Percentiles rank a stretch among this genome's conserved stretches.
phyloP scores from a whole-genome alignment of 768 basidiomycete genomes.

The Tricholoma hemisulphureum region DNA sequence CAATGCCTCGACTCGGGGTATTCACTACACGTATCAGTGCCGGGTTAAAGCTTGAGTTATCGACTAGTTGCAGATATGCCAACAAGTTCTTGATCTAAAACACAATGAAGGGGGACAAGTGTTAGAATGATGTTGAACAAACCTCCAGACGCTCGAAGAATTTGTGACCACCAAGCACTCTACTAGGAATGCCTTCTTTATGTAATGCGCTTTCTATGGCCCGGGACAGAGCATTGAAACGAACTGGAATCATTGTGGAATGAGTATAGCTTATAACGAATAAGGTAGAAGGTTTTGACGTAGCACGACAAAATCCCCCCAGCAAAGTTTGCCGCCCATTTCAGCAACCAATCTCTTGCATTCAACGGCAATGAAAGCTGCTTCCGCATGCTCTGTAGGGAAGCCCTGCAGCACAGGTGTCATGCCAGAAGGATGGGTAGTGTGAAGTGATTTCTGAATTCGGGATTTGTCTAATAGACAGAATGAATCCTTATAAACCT shows the following conservation, averaged over 20 bases:
- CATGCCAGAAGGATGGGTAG: slow-evolving; percentile 62
- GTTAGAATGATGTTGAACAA: slow-evolving; percentile 2
- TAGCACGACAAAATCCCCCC: slow-evolving; percentile 79
- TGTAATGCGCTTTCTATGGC: slow-evolving; percentile 74
- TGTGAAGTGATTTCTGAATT: slow-evolving; percentile 69
- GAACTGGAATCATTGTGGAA: slow-evolving; percentile 44
- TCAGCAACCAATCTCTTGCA: slow-evolving; percentile 72
- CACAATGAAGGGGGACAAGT: neutral
- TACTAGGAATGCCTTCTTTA: slow-evolving; percentile 72
- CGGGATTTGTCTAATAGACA: slow-evolving; percentile 61
- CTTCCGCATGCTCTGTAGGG: slow-evolving; percentile 59
- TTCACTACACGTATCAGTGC: slow-evolving; percentile 75
- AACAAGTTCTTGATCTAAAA: slow-evolving; percentile 74
- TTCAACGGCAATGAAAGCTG: slow-evolving; percentile 67
- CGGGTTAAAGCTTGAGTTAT: slow-evolving; percentile 64
- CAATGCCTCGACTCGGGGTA: slow-evolving; percentile 68
- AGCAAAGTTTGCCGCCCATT: slow-evolving; percentile 68
- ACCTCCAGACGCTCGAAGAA: slow-evolving; percentile 87
- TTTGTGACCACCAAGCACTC: slow-evolving; percentile 76
- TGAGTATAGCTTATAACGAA: neutral
- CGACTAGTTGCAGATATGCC: slow-evolving; percentile 77
- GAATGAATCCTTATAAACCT: neutral
- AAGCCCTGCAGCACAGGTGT: slow-evolving; percentile 58
- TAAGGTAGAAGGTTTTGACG: slow-evolving; percentile 43
- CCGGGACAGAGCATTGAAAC: slow-evolving; percentile 79